These are phyloP conservation scores for Diplogelasinospora grovesii DNA, from an alignment of 495 filamentous ascomycete species.

Conservation along the genomic window DNA sequence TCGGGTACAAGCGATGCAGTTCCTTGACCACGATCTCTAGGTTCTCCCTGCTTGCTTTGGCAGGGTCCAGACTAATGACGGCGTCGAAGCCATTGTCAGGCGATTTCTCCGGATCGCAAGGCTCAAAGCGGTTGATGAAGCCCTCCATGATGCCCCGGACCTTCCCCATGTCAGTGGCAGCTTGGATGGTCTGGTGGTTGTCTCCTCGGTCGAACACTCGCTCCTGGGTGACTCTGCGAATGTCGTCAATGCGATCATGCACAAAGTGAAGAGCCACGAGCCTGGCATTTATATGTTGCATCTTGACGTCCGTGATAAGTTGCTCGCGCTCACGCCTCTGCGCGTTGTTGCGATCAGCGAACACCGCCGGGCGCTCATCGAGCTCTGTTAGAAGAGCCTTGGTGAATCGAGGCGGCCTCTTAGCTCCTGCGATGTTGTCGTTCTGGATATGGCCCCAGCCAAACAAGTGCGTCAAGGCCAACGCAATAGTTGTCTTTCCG, in stretches of 20 bases:
- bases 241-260: constrained; percentile 63
- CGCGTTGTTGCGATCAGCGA: constrained; percentile 93
- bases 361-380: constrained; percentile 58
- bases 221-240: constrained; percentile 66
- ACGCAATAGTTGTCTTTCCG: constrained; percentile 88
- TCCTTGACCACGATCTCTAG: constrained; percentile 70
- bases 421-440: constrained; percentile 82
- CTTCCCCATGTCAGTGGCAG: constrained; percentile 57
- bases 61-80: constrained; percentile 78
- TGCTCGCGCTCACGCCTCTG: constrained; percentile 79
- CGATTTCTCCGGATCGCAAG: constrained; percentile 49
- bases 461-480: constrained; percentile 78
- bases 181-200: constrained; percentile 96
- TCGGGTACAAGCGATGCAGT: constrained; percentile 66
- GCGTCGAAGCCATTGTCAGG: constrained; percentile 77
- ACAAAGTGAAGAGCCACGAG: constrained; percentile 92
- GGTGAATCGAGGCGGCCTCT: constrained; percentile 67
- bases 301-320: constrained; percentile 69
- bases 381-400: constrained; percentile 56
- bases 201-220: constrained; percentile 83
- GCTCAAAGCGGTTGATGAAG: constrained; percentile 81
- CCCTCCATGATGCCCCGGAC: constrained; percentile 90
- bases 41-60: constrained; percentile 70
- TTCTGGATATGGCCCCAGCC: constrained; percentile 95
- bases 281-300: constrained; percentile 50